A percentile compares a stretch with the other conserved stretches of the same genome.
phyloP scores from a whole-genome alignment of 2,329 filamentous ascomycete species.

The Monosporascus sp. region DNA sequence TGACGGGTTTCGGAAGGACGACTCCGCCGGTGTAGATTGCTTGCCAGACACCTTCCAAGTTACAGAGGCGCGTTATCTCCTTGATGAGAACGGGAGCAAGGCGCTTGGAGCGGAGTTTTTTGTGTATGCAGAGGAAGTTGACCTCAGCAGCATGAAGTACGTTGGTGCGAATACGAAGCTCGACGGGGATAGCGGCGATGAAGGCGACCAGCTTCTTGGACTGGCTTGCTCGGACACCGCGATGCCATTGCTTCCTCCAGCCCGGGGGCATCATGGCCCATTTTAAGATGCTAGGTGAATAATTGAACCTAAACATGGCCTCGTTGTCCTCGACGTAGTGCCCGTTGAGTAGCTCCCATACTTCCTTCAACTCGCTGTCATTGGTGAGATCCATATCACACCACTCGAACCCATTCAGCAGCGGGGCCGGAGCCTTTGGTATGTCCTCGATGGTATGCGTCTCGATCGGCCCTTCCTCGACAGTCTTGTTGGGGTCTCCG shows the following conservation, averaged over 20 bases:
- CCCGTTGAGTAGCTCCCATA: slow-evolving; percentile 84
- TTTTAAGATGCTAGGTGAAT: slow-evolving; percentile 80
- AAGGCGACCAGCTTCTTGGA: slow-evolving; percentile 89
- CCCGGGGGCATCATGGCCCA: slow-evolving; percentile 95
- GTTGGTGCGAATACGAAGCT: slow-evolving; percentile 73
- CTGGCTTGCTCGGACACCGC: slow-evolving; percentile 80
- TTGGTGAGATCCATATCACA: slow-evolving; percentile 80
- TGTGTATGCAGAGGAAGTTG: slow-evolving; percentile 97
- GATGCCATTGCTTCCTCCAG: slow-evolving; percentile 92
- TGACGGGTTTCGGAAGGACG: slow-evolving; percentile 84
- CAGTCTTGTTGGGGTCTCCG: slow-evolving; percentile 40
- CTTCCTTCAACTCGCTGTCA: slow-evolving; percentile 75
- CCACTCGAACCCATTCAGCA: slow-evolving; percentile 90
- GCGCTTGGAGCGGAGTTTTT: slow-evolving; percentile 91
- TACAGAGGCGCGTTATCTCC: slow-evolving; percentile 90
- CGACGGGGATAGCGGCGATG: slow-evolving; percentile 87
- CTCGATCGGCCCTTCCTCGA: slow-evolving; percentile 79
- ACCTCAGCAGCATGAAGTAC: slow-evolving; percentile 80
- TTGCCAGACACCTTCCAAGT: slow-evolving; percentile 82
- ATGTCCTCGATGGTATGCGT: slow-evolving; percentile 74
- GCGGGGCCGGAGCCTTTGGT: slow-evolving; percentile 66
- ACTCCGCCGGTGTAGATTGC: slow-evolving; percentile 94
- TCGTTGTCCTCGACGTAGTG: slow-evolving; percentile 98
- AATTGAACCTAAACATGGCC: slow-evolving; percentile 96
- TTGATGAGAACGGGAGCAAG: slow-evolving; percentile 94